These are phyloP conservation scores for Pythium rishiriense DNA, from an alignment of 352 stramenopile species.

Conservation along the genomic window DNA sequence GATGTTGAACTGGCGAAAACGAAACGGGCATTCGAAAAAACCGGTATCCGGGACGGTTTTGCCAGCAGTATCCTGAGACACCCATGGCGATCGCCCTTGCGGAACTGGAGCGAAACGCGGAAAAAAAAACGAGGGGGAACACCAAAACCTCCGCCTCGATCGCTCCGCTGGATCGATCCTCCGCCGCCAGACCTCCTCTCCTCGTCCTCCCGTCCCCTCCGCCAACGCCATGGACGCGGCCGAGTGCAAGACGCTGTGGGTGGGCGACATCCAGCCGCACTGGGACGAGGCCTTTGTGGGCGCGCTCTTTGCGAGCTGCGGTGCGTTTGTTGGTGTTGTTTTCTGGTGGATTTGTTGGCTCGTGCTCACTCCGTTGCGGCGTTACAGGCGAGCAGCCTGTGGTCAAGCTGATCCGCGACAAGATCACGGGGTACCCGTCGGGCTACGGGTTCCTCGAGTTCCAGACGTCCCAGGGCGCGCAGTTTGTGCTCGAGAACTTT, in stretches of 20 bases:
- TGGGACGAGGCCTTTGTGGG: slow-evolving; percentile 90
- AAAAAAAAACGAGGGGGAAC: slow-evolving; percentile 15
- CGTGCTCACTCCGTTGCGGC: neutral
- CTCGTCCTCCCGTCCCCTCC: neutral
- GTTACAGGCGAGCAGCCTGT: slow-evolving; percentile 72
- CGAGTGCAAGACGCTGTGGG: slow-evolving; percentile 89
- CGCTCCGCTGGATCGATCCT: neutral
- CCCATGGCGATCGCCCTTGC: neutral
- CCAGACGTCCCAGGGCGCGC: slow-evolving; percentile 70
- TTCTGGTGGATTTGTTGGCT: neutral
- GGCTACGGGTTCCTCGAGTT: slow-evolving; percentile 94
- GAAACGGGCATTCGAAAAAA: slow-evolving; percentile 19
- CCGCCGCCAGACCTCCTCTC: neutral
- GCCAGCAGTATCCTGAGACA: slow-evolving; percentile 26
- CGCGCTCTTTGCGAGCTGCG: slow-evolving; percentile 75
- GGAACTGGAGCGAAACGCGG: slow-evolving; percentile 16
- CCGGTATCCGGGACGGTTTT: slow-evolving; percentile 23
- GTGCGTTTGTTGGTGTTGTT: slow-evolving; percentile 33
- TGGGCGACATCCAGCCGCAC: slow-evolving; percentile 89
- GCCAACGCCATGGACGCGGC: slow-evolving; percentile 27
- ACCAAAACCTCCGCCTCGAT: neutral
- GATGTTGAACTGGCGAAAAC: slow-evolving; percentile 23
- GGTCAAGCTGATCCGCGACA: slow-evolving; percentile 91
- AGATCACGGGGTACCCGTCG: slow-evolving; percentile 82
- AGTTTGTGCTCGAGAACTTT: slow-evolving; percentile 83